A percentile compares a stretch with the other conserved stretches of the same genome.
Evolutionary conservation across 257 asterid genomes (phyloP).

Genomic region (Petrea volubilis): DNA sequence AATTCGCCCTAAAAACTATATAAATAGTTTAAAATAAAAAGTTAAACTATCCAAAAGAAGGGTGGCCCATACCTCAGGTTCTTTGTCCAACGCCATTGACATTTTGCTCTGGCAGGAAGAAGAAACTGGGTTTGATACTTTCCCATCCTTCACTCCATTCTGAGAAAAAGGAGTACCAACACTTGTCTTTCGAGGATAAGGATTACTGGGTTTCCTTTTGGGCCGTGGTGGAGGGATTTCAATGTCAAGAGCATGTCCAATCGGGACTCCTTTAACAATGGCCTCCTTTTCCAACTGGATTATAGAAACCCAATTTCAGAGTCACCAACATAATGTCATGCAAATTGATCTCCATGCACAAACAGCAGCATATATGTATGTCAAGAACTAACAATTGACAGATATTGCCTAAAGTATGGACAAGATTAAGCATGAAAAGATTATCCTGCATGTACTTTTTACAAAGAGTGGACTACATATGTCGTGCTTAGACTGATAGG

Average conservation of each 20-base stretch:
- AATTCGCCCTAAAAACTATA: too few species aligned
- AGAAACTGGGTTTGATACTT: slow-evolving; percentile 38
- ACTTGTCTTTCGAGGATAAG: slow-evolving; percentile 85
- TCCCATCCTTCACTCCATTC: slow-evolving; percentile 64
- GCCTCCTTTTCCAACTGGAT: slow-evolving; percentile 96
- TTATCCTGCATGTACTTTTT: not conserved
- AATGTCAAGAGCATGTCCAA: slow-evolving; percentile 76
- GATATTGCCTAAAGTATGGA: slow-evolving; percentile 1
- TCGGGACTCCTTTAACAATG: slow-evolving; percentile 68
- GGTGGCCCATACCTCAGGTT: slow-evolving; percentile 61
- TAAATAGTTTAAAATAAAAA: not conserved
- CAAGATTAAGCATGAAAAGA: not conserved
- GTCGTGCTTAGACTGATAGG: not conserved
- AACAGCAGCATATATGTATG: slow-evolving; percentile 14
- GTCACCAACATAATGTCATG: not conserved
- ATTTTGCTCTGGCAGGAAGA: slow-evolving; percentile 44
- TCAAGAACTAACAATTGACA: slow-evolving; percentile 20
- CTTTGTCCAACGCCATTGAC: slow-evolving; percentile 53
- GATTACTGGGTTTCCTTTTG: slow-evolving; percentile 89
- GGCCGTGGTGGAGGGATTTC: slow-evolving; percentile 99
- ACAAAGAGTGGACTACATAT: not conserved
- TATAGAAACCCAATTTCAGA: slow-evolving; percentile 21
- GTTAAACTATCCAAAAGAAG: not conserved
- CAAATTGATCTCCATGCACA: slow-evolving; percentile 13
- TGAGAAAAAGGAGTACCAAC: slow-evolving; percentile 45